These are phyloP conservation scores for Phytophthora gonapodyides DNA, from an alignment of 352 stramenopile genomes.

Conservation along the genomic window DNA sequence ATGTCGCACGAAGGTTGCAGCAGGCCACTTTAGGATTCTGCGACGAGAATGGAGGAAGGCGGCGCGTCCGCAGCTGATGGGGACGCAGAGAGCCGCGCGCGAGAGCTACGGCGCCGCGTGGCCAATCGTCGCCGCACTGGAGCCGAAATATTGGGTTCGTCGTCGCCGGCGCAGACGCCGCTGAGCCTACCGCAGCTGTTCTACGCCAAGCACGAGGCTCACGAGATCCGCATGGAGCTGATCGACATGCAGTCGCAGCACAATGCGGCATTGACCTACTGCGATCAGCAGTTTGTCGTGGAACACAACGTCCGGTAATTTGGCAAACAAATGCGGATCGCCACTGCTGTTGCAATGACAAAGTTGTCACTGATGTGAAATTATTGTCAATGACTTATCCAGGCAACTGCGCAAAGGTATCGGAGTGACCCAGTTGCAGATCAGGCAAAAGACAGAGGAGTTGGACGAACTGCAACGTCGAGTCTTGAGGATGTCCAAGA, in stretches of 20 bases:
- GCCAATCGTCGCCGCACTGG: constrained; percentile 41
- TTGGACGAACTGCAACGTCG: constrained; percentile 53
- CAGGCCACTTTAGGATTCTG: not conserved
- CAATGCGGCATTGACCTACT: constrained; percentile 45
- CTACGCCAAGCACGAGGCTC: constrained; percentile 45
- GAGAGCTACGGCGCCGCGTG: constrained; percentile 51
- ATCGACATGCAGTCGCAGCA: constrained; percentile 55
- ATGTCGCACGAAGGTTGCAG: constrained; percentile 48
- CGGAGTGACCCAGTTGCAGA: constrained; percentile 36
- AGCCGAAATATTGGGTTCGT: constrained; percentile 7
- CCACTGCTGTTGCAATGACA: not conserved
- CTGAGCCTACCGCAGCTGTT: constrained; percentile 45
- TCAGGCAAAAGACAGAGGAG: constrained; percentile 53
- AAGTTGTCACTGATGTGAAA: no score
- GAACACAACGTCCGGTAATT: constrained; percentile 58
- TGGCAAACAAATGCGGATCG: not conserved
- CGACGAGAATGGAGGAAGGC: constrained; percentile 15
- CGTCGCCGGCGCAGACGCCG: not conserved
- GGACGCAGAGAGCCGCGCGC: constrained; percentile 38
- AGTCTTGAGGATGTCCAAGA: constrained; percentile 50
- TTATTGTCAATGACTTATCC: no score
- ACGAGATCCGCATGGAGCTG: constrained; percentile 57
- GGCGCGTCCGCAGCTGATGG: constrained; percentile 3
- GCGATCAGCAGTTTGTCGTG: constrained; percentile 59
- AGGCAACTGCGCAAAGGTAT: constrained; percentile 54